A percentile compares a stretch with the other conserved stretches of the same genome.
Evolutionary conservation across 176 grass and related monocot genomes (phyloP).

Genomic region (Metroxylon sagu): DNA sequence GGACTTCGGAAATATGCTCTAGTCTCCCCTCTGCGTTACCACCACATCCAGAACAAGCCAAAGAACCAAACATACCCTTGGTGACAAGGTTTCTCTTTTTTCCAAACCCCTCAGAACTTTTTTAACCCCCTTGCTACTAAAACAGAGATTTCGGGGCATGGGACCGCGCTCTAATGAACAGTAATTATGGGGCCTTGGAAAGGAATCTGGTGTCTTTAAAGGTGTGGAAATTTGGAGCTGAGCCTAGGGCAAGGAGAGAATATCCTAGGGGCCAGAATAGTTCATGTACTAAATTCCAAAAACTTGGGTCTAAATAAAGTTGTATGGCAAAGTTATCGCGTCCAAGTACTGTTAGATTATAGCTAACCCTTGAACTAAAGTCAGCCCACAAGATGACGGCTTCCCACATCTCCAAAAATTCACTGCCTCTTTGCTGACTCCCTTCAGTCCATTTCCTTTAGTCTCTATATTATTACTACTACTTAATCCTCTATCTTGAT

Average conservation of each 20-base stretch:
- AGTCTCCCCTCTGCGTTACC: too few species aligned
- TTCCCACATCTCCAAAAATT: slow-evolving; percentile 90
- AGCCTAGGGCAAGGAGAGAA: slow-evolving; percentile 34
- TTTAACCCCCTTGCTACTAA: too few species aligned
- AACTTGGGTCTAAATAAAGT: slow-evolving; percentile 38
- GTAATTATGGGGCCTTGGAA: slow-evolving; percentile 38
- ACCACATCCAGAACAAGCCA: too few species aligned
- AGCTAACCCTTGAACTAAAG: slow-evolving; percentile 50
- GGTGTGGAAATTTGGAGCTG: slow-evolving; percentile 34
- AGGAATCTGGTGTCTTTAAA: slow-evolving; percentile 55
- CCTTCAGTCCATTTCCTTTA: neutral
- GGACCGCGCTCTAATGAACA: too few species aligned
- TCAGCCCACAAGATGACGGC: slow-evolving; percentile 79
- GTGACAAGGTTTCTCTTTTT: too few species aligned
- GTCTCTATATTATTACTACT: slow-evolving; percentile 3
- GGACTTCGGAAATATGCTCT: too few species aligned
- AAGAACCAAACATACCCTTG: too few species aligned
- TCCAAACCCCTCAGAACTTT: too few species aligned
- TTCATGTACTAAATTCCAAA: slow-evolving; percentile 86
- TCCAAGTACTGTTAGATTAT: slow-evolving; percentile 21
- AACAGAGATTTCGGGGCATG: too few species aligned
- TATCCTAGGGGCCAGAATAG: slow-evolving; percentile 58
- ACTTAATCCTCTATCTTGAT: neutral
- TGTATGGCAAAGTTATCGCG: slow-evolving; percentile 28
- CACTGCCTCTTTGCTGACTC: slow-evolving; percentile 29